Conservation (phyloP, 2,329 filamentous ascomycete genomes). For the Gaeumannomyces sp. region DNA sequence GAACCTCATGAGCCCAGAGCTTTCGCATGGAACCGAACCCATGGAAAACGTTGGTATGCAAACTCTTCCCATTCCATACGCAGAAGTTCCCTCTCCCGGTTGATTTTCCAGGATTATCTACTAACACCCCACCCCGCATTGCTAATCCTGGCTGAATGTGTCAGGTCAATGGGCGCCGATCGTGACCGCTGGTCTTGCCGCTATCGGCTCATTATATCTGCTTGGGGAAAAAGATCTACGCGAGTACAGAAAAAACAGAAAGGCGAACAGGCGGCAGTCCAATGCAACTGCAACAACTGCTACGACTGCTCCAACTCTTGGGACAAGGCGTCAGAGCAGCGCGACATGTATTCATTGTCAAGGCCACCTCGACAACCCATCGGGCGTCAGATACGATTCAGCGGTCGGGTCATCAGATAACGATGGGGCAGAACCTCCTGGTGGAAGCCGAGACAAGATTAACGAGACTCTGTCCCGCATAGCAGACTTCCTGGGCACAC, state of each 20-base stretch:
- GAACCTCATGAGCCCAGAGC: constrained; percentile 54
- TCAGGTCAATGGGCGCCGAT: constrained; percentile 55
- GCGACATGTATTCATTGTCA: background rate
- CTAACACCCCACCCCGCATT: constrained; percentile 11
- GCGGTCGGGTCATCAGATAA: background rate
- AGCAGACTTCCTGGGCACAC: constrained; percentile 39
- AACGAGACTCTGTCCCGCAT: constrained; percentile 36
- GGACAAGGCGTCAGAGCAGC: background rate
- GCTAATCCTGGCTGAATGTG: background rate
- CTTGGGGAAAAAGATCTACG: constrained; percentile 28
- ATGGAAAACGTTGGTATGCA: constrained; percentile 52
- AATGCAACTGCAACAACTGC: constrained; percentile 20
- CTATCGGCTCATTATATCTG: constrained; percentile 53
- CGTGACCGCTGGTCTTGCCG: constrained; percentile 50
- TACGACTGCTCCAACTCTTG: constrained; percentile 15
- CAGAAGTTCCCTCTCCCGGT: background rate
- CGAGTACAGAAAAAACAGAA: constrained; percentile 3
- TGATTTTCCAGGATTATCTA: constrained; percentile 2
- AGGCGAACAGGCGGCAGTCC: background rate
- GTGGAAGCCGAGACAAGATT: constrained; percentile 33
- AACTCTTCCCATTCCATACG: constrained; percentile 18
- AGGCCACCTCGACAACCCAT: background rate
- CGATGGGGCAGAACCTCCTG: constrained; percentile 13
- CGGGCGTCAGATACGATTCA: background rate
- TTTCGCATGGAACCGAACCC: constrained; percentile 55